These are phyloP conservation scores for Pachyrhizus erosus DNA, from an alignment of 306 rosid species.

Conservation along the genomic window DNA sequence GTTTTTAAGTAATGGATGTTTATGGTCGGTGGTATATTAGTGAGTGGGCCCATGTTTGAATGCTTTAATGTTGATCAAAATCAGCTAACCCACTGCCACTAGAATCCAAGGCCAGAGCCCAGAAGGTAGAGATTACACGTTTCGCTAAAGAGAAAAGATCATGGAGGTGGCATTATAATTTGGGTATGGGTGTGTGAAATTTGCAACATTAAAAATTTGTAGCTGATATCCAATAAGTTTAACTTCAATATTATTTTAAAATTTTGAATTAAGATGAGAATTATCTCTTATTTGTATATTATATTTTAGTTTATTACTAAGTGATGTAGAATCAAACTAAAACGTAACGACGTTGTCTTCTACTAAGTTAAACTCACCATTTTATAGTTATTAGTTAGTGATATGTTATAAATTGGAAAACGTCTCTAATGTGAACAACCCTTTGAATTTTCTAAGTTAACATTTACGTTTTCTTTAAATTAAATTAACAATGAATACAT, in stretches of 20 bases:
- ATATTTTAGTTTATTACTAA: no score
- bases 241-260: no score
- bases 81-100: slow-evolving; percentile 17
- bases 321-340: no score
- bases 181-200: no score
- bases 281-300: no score
- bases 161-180: no score
- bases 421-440: background rate
- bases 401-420: background rate
- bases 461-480: background rate
- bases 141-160: background rate
- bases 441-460: background rate
- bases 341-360: no score
- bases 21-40: slow-evolving; percentile 55
- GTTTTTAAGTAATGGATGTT: slow-evolving; percentile 18
- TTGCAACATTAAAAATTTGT: no score
- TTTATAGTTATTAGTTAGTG: background rate
- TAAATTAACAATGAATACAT: background rate
- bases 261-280: no score
- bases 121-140: background rate
- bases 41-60: slow-evolving; percentile 33
- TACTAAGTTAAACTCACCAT: no score
- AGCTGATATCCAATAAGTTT: no score
- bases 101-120: slow-evolving; percentile 38
- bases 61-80: slow-evolving; percentile 22